Percentiles rank a stretch among this genome's conserved stretches.
Evolutionary conservation across 768 basidiomycete genomes (phyloP).

Genomic region (Lentinula sp.): DNA sequence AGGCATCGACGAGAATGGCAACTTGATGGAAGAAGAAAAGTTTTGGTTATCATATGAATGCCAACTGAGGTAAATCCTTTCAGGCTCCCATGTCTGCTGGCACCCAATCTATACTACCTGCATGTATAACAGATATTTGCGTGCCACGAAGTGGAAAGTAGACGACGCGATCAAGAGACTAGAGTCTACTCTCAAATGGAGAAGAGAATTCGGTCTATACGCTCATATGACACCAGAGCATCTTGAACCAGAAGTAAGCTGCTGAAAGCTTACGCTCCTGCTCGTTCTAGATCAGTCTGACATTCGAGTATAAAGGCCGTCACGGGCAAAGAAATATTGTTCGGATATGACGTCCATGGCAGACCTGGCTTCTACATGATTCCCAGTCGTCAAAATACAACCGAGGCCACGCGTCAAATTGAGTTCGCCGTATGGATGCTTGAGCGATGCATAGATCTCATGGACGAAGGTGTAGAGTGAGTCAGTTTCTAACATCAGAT

Average conservation of each 20-base stretch:
- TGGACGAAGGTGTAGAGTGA: constrained; percentile 79
- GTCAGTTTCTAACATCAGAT: constrained; percentile 14
- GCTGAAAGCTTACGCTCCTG: neutral
- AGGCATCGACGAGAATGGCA: constrained; percentile 32
- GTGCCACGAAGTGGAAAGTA: constrained; percentile 71
- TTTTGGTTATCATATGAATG: constrained; percentile 82
- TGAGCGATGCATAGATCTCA: constrained; percentile 70
- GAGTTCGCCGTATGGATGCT: constrained; percentile 72
- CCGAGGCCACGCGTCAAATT: constrained; percentile 60
- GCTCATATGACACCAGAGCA: constrained; percentile 50
- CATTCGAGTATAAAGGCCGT: constrained; percentile 38
- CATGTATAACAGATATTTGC: constrained; percentile 46
- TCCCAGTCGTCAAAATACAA: constrained; percentile 72
- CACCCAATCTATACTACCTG: neutral
- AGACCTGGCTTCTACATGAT: constrained; percentile 69
- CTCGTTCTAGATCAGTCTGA: neutral
- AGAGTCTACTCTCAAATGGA: constrained; percentile 72
- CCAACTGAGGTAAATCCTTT: constrained; percentile 45
- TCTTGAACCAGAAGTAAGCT: constrained; percentile 68
- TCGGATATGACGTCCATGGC: constrained; percentile 65
- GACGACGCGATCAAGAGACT: constrained; percentile 55
- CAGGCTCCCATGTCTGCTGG: neutral
- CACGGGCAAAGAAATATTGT: constrained; percentile 78
- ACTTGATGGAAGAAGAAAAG: constrained; percentile 59
- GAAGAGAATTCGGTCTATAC: constrained; percentile 73